phyloP scores from a whole-genome alignment of 177 flowering plant species.

The Vitis hybrid region DNA sequence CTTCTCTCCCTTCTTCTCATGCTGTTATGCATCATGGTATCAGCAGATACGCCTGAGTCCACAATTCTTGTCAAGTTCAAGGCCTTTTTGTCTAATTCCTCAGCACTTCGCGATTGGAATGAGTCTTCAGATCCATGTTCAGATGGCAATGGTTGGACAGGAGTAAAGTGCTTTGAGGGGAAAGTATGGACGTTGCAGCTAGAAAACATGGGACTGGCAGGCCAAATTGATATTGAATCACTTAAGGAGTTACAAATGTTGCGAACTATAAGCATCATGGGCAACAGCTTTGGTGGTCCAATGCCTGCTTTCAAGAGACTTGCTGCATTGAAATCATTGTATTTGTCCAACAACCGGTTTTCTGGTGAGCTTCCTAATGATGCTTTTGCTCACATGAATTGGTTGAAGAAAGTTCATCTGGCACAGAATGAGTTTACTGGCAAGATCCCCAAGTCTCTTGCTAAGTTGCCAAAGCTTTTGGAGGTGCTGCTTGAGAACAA shows the following conservation, averaged over 20 bases:
- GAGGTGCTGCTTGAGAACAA: slow-evolving; percentile 58
- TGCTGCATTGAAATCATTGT: slow-evolving; percentile 40
- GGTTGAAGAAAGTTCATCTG: slow-evolving; percentile 52
- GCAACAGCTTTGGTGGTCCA: slow-evolving; percentile 60
- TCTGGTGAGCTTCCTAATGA: slow-evolving; percentile 56
- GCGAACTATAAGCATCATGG: slow-evolving; percentile 42
- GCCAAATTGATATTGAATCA: slow-evolving; percentile 35
- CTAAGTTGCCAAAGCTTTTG: slow-evolving; percentile 32
- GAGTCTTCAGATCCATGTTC: slow-evolving; percentile 5
- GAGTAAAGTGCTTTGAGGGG: slow-evolving; percentile 34
- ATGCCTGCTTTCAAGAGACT: slow-evolving; percentile 52
- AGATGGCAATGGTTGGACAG: slow-evolving; percentile 35
- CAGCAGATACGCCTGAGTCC: neutral
- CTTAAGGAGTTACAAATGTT: slow-evolving; percentile 23
- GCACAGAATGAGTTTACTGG: slow-evolving; percentile 54
- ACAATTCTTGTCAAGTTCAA: slow-evolving; percentile 37
- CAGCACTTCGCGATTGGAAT: slow-evolving; percentile 30
- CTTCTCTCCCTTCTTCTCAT: neutral
- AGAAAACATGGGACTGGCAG: slow-evolving; percentile 39
- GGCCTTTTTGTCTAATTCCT: slow-evolving; percentile 18
- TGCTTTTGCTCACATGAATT: slow-evolving; percentile 53
- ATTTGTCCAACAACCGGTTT: slow-evolving; percentile 55
- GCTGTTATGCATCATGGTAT: neutral
- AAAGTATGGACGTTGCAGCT: slow-evolving; percentile 32
- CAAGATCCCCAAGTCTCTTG: slow-evolving; percentile 51